Evolutionary conservation across 495 filamentous ascomycete species (phyloP).

Genomic region (Umbilicaria muhlenbergii): DNA sequence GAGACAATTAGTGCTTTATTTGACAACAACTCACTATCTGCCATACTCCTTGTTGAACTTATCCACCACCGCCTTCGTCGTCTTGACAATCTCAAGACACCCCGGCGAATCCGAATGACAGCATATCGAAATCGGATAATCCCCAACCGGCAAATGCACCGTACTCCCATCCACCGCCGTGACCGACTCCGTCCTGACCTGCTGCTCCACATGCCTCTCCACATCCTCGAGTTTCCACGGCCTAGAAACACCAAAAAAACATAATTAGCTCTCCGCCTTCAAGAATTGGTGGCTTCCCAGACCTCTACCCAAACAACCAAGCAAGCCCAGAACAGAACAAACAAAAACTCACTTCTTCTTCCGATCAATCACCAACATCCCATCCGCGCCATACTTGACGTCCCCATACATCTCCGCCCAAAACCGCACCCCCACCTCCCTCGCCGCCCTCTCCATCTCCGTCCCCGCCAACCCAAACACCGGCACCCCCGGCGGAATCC

Average conservation of each 20-base stretch:
- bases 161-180: constrained; percentile 28
- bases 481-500: constrained; percentile 31
- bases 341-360: constrained; percentile 29
- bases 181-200: constrained; percentile 28
- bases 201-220: constrained; percentile 28
- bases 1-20: too few species aligned
- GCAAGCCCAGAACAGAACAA: neutral
- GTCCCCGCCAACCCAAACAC: constrained; percentile 43
- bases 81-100: constrained; percentile 34
- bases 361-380: constrained; percentile 35
- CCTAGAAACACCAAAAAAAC: constrained; percentile 5
- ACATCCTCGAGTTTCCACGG: constrained; percentile 31
- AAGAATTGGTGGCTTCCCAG: neutral
- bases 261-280: too few species aligned
- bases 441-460: constrained; percentile 34
- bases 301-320: too few species aligned
- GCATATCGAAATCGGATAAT: constrained; percentile 33
- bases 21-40: neutral
- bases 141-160: constrained; percentile 28
- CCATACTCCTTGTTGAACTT: constrained; percentile 24
- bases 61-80: constrained; percentile 24
- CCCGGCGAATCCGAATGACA: constrained; percentile 40
- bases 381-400: constrained; percentile 37
- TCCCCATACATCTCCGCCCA: constrained; percentile 41
- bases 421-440: constrained; percentile 37